These are phyloP conservation scores for Catunica adiposa DNA, from an alignment of 2,329 filamentous ascomycete species.

Conservation along the genomic window DNA sequence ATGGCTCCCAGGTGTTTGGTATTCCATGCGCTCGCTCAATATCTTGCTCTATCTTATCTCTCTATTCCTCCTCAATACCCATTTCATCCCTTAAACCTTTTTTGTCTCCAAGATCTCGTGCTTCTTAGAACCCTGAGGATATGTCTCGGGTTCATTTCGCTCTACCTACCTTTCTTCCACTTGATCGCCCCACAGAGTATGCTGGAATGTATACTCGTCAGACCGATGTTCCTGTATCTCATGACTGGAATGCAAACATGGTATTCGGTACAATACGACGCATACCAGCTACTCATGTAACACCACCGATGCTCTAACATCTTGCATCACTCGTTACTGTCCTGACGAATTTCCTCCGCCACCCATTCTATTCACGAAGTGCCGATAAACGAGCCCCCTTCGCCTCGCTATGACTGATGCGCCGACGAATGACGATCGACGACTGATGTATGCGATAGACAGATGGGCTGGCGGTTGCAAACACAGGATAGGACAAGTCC, in stretches of 20 bases:
- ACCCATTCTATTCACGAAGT: neutral
- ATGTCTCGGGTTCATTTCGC: neutral
- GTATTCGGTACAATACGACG: neutral
- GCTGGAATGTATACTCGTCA: neutral
- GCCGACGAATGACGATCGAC: constrained; percentile 2
- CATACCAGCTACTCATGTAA: neutral
- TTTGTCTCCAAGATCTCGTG: neutral
- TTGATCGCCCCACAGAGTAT: neutral
- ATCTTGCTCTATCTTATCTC: neutral
- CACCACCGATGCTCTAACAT: neutral
- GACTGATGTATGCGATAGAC: neutral
- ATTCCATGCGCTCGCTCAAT: neutral
- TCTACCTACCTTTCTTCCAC: too few relatives aligned
- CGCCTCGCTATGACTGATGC: neutral
- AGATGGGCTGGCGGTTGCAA: neutral
- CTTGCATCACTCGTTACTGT: neutral
- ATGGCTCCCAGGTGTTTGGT: neutral
- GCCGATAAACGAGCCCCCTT: neutral
- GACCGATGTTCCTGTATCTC: neutral
- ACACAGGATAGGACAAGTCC: neutral
- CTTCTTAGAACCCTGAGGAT: neutral
- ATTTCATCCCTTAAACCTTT: neutral
- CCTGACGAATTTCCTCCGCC: neutral
- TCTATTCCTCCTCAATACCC: neutral
- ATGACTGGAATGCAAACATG: neutral